These are phyloP conservation scores for Mucor lusitanicus DNA, from an alignment of 371 early-diverging fungal species.

Conservation along the genomic window DNA sequence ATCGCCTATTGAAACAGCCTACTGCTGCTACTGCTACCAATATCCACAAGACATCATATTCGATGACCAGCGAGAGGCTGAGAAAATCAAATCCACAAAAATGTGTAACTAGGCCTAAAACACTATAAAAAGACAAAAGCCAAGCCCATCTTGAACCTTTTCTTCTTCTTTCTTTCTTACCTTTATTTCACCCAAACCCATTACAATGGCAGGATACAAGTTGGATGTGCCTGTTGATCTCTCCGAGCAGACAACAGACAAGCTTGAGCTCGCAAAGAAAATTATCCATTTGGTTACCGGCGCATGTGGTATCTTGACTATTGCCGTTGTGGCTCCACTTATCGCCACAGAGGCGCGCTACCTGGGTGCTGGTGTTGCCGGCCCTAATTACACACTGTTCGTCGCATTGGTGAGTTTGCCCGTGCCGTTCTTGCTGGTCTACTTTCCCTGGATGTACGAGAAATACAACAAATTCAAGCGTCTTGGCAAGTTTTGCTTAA, in stretches of 20 bases:
- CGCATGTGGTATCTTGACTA: constrained; percentile 16
- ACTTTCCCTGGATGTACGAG: constrained; percentile 39
- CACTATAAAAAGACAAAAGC: background rate
- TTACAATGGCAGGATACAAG: constrained; percentile 18
- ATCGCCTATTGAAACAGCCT: background rate
- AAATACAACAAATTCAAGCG: constrained; percentile 31
- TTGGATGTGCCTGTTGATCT: constrained; percentile 27
- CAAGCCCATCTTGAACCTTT: background rate
- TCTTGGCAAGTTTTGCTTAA: constrained; percentile 37
- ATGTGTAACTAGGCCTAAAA: background rate
- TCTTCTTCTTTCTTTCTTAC: constrained; percentile 6
- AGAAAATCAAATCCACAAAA: background rate
- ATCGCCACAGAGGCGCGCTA: constrained; percentile 29
- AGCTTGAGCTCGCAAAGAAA: constrained; percentile 21
- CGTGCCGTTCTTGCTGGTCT: constrained; percentile 24
- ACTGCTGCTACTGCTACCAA: no score
- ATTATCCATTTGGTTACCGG: constrained; percentile 18
- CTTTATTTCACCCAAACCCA: constrained; percentile 1
- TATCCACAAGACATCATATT: background rate
- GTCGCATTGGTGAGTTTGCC: constrained; percentile 25
- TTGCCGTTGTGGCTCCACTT: constrained; percentile 29
- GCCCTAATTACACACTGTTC: constrained; percentile 29
- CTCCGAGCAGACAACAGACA: constrained; percentile 19
- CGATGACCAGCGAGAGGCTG: background rate
- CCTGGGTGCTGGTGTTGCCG: constrained; percentile 25